phyloP scores from a whole-genome alignment of 192 early-diverging fungal species.

The Dimargaris xerosporica region DNA sequence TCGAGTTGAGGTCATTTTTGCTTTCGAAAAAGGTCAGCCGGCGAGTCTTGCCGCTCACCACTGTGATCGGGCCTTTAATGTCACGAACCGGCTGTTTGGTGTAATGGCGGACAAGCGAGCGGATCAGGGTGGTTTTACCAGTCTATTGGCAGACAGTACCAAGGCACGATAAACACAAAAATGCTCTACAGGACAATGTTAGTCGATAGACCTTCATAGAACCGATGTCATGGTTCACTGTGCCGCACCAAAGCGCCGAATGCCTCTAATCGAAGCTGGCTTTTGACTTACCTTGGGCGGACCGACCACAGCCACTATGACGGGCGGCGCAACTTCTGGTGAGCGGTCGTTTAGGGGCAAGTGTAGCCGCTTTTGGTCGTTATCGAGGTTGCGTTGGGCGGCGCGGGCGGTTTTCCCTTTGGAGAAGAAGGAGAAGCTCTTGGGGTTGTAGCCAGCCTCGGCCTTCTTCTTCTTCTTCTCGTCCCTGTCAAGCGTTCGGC shows the following conservation, averaged over 20 bases:
- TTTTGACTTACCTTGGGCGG: too few species aligned
- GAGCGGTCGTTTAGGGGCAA: slow-evolving; percentile 92
- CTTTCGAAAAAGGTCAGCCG: slow-evolving; percentile 96
- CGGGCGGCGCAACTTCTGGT: slow-evolving; percentile 75
- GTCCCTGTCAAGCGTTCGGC: slow-evolving; percentile 71
- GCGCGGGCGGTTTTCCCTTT: slow-evolving; percentile 58
- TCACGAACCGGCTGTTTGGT: slow-evolving; percentile 85
- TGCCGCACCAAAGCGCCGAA: too few species aligned
- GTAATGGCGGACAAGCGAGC: slow-evolving; percentile 86
- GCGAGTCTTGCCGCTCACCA: slow-evolving; percentile 88
- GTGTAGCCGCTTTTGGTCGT: slow-evolving; percentile 82
- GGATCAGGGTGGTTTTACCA: slow-evolving; percentile 96
- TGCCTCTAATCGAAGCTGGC: too few species aligned
- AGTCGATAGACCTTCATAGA: too few species aligned
- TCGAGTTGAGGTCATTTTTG: slow-evolving; percentile 89
- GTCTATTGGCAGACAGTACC: slow-evolving; percentile 31
- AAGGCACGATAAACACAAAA: slow-evolving; percentile 21
- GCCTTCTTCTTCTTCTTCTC: slow-evolving; percentile 64
- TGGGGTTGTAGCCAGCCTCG: slow-evolving; percentile 76
- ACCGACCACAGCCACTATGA: slow-evolving; percentile 90
- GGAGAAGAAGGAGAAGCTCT: slow-evolving; percentile 62
- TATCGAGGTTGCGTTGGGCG: slow-evolving; percentile 68
- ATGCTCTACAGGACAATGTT: too few species aligned
- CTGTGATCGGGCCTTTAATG: slow-evolving; percentile 92
- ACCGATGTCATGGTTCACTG: too few species aligned